These are phyloP conservation scores for Pneumocystis carinii DNA, from an alignment of 1,139 yeast genomes.

Conservation along the genomic window DNA sequence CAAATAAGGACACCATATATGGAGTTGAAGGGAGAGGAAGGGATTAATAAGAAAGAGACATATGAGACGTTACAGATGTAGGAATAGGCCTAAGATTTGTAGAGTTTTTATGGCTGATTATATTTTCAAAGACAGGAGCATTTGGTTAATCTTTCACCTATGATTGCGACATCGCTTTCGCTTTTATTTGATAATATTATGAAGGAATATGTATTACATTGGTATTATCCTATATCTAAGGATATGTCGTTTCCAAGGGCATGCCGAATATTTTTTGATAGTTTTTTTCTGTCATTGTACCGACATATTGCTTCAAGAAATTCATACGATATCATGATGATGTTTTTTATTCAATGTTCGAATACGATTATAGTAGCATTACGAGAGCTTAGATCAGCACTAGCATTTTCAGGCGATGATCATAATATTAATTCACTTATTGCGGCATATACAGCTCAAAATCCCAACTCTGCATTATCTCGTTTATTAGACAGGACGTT, in stretches of 20 bases:
- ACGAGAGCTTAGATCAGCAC: neutral
- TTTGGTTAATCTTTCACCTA: neutral
- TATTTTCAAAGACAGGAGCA: neutral
- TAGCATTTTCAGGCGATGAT: neutral
- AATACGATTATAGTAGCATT: neutral
- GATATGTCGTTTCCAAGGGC: neutral
- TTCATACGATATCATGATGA: neutral
- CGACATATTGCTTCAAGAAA: neutral
- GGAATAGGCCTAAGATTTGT: neutral
- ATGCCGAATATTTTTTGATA: neutral
- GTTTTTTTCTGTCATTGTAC: neutral
- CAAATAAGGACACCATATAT: neutral
- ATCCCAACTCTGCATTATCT: neutral
- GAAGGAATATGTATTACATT: neutral
- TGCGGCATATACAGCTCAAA: neutral
- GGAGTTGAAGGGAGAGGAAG: neutral
- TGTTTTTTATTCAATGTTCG: neutral
- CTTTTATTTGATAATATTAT: neutral
- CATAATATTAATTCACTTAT: neutral
- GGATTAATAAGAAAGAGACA: neutral
- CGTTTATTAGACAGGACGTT: neutral
- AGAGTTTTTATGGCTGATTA: neutral
- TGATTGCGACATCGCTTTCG: neutral
- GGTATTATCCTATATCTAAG: neutral
- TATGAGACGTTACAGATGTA: neutral